Base-by-base conservation (phyloP, 2,329 filamentous ascomycete genomes). In the Blastomyces emzantsi region DNA sequence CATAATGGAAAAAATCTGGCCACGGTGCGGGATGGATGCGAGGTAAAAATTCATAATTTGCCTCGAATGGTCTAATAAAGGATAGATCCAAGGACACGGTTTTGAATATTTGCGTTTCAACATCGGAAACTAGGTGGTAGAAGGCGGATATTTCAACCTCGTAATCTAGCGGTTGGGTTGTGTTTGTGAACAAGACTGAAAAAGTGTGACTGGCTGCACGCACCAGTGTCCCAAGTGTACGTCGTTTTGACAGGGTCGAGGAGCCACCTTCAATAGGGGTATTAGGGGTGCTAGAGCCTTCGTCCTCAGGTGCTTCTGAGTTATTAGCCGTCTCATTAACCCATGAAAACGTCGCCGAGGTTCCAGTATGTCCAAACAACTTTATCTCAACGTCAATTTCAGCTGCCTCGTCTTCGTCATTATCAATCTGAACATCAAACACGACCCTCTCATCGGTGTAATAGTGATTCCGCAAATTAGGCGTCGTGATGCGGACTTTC, bases 41-140 rank as follows among this genome's bases (percentile, higher is more conserved):
- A 13, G 94, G 92, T 15, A 87, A 82, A 66, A 97, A 85, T 66
- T 95, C 90, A 74, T 96, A 97, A 70, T 90, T 94, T 19, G 92
- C 90, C 76, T 96, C 92, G 70, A 99, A 97, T 0, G 93, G 91
- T 60, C 86, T 87, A 62, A 90, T 85, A 63, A 97, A 83, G 47
- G 86, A 83, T 5, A 97, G 75, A 62, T 88, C 86, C 49, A 89
- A 82, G 0, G 85, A 81, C 28, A 88, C 77, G 1, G 83, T 85
- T 74, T 95, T 93, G 47, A 87, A 85, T 49, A 97, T 88, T 1
- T 88, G 87, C 1, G 92, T 96, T 60, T 89, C 88, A 0, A 86
- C 80, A 72, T 97, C 92, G 6, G 90, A 89, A 2, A 87, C 80
- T 1, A 97, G 81, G 70, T 89, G 86, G 73, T 99, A 99, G 7